Evolutionary conservation across 2,329 filamentous ascomycete genomes (phyloP).

Genomic region (Trichoderma sp.): DNA sequence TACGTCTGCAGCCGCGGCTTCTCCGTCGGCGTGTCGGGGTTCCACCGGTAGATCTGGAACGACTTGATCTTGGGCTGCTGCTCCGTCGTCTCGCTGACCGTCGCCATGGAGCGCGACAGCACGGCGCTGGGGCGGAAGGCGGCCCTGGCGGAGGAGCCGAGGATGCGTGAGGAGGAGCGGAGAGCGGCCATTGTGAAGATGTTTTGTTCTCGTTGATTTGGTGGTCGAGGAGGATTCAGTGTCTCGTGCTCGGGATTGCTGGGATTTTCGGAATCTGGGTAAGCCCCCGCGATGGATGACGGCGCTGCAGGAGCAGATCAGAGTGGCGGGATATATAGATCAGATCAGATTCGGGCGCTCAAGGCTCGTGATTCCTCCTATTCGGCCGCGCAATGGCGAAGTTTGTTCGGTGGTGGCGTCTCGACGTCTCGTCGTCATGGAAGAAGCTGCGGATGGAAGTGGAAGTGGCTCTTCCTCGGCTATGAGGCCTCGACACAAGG

Average conservation of each 20-base stretch:
- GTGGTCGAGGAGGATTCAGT: conserved; percentile 31
- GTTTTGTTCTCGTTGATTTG: not conserved
- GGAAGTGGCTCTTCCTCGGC: conserved; percentile 39
- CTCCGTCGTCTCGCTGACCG: conserved; percentile 61
- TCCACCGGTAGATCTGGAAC: conserved; percentile 99
- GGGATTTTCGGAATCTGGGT: too few species aligned
- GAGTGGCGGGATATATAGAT: too few species aligned
- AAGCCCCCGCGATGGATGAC: conserved; percentile 1
- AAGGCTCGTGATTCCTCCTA: not conserved
- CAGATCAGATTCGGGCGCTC: not conserved
- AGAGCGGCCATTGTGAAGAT: conserved; percentile 57
- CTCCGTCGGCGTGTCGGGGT: conserved; percentile 84
- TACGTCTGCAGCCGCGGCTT: conserved; percentile 97
- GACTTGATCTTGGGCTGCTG: conserved; percentile 76
- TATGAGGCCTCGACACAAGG: conserved; percentile 34
- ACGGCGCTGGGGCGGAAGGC: conserved; percentile 47
- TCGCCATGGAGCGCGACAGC: conserved; percentile 57
- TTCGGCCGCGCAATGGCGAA: conserved; percentile 33
- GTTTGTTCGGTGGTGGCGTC: conserved; percentile 30
- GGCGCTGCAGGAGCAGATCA: not conserved
- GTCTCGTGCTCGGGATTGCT: conserved; percentile 29
- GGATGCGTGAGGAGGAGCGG: conserved; percentile 58
- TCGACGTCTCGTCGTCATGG: conserved; percentile 31
- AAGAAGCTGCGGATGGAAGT: conserved; percentile 33
- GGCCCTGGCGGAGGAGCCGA: conserved; percentile 50